A percentile compares a stretch with the other conserved stretches of the same genome.
Evolutionary conservation across 805 yeast species (phyloP).

Genomic region (Ogataea henricii): DNA sequence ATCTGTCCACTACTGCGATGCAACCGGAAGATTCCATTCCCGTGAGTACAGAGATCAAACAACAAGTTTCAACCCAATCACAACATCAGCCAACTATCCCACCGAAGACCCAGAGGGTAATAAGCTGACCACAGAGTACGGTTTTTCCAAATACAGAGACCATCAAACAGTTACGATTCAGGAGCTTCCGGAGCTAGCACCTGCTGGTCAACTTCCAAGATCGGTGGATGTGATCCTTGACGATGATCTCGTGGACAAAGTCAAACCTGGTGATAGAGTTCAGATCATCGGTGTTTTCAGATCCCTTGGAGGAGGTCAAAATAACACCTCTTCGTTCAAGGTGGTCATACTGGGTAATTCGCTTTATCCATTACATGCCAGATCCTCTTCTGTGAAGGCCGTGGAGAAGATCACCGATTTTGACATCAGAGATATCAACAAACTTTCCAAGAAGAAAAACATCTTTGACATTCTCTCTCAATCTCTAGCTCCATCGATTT

Average conservation of each 20-base stretch:
- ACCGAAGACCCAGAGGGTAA: slow-evolving; percentile 92
- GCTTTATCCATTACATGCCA: slow-evolving; percentile 82
- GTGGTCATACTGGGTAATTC: slow-evolving; percentile 89
- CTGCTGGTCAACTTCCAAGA: slow-evolving; percentile 96
- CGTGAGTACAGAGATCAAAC: slow-evolving; percentile 93
- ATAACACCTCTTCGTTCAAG: slow-evolving; percentile 64
- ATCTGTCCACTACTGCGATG: slow-evolving; percentile 90
- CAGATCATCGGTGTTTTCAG: slow-evolving; percentile 93
- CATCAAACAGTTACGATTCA: slow-evolving; percentile 93
- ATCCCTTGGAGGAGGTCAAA: slow-evolving; percentile 78
- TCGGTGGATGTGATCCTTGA: slow-evolving; percentile 90
- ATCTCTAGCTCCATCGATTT: slow-evolving; percentile 94
- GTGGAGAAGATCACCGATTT: slow-evolving; percentile 77
- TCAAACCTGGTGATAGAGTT: slow-evolving; percentile 95
- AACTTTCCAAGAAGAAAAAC: slow-evolving; percentile 65
- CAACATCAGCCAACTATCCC: slow-evolving; percentile 86
- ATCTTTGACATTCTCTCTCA: slow-evolving; percentile 78
- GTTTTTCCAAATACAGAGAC: slow-evolving; percentile 88
- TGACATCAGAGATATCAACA: slow-evolving; percentile 86
- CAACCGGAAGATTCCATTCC: slow-evolving; percentile 80
- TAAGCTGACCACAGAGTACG: slow-evolving; percentile 86
- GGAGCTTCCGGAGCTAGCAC: slow-evolving; percentile 97
- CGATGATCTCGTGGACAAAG: slow-evolving; percentile 88
- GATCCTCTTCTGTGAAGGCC: slow-evolving; percentile 65
- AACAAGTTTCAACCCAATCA: slow-evolving; percentile 81